A percentile compares a stretch with the other conserved stretches of the same genome.
These are phyloP conservation scores for Herpetospermum pedunculosum DNA, from an alignment of 306 rosid species.

Conservation along the genomic window DNA sequence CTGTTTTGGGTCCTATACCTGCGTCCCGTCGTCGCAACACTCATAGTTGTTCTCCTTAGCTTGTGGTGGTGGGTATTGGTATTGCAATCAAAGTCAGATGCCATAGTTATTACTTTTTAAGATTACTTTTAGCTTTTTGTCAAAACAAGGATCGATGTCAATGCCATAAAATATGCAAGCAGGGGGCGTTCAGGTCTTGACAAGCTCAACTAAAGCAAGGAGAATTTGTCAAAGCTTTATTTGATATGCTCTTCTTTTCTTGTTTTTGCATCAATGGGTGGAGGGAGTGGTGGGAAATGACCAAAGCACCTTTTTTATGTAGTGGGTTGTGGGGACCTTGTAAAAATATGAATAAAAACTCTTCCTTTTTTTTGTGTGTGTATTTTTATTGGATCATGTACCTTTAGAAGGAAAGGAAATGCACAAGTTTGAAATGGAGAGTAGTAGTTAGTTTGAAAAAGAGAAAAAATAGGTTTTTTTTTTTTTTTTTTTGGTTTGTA, in stretches of 20 bases:
- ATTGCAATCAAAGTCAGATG: constrained; percentile 88
- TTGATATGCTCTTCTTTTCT: constrained; percentile 44
- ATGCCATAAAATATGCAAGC: constrained; percentile 38
- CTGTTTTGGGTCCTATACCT: constrained; percentile 33
- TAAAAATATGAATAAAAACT: constrained; percentile 22
- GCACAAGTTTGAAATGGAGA: neutral
- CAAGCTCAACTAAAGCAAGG: constrained; percentile 42
- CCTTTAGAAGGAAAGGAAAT: constrained; percentile 8
- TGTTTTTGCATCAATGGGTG: constrained; percentile 32
- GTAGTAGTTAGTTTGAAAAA: neutral
- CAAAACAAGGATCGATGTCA: constrained; percentile 51
- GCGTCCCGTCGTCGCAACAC: constrained; percentile 33
- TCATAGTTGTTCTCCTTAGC: constrained; percentile 32
- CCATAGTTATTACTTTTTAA: constrained; percentile 44
- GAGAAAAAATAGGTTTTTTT: neutral
- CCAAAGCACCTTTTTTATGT: constrained; percentile 40
- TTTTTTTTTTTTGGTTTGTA: no score
- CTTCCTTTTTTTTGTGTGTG: neutral
- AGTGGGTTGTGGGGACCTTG: constrained; percentile 90
- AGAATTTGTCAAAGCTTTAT: constrained; percentile 55
- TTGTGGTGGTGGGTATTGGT: constrained; percentile 16
- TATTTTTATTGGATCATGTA: neutral
- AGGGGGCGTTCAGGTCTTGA: constrained; percentile 36
- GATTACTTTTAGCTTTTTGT: constrained; percentile 46
- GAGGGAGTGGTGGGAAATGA: constrained; percentile 79